A percentile compares a stretch with the other conserved stretches of the same genome.
These are phyloP conservation scores for Epichloe gansuensis DNA, from an alignment of 2,329 filamentous ascomycete species.

Conservation along the genomic window DNA sequence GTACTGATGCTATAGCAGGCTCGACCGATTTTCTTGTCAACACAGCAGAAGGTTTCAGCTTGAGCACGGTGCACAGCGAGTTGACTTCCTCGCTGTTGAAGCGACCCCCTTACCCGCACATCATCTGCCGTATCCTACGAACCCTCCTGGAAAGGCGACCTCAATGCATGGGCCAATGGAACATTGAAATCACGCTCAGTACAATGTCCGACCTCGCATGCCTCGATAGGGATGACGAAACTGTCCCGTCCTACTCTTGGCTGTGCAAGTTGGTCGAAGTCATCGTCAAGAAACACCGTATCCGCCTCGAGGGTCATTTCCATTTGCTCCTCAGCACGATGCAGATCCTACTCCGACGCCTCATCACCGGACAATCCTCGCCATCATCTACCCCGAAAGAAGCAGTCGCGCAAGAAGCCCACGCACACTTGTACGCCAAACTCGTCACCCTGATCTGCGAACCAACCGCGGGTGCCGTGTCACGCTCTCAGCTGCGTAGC, in stretches of 20 bases:
- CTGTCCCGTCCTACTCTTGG: constrained; percentile 26
- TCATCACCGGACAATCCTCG: constrained; percentile 27
- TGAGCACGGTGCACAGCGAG: constrained; percentile 29
- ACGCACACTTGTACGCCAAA: constrained; percentile 40
- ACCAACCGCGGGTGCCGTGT: constrained; percentile 42
- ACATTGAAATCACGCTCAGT: constrained; percentile 39
- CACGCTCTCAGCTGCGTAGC: constrained; percentile 29
- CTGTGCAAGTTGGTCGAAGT: constrained; percentile 42
- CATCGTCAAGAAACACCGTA: constrained; percentile 45
- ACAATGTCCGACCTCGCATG: constrained; percentile 26
- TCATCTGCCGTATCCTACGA: constrained; percentile 28
- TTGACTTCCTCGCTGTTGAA: constrained; percentile 24
- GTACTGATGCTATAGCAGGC: constrained; percentile 13
- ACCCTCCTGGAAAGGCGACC: constrained; percentile 37
- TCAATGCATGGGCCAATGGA: constrained; percentile 42
- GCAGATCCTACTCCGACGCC: constrained; percentile 40
- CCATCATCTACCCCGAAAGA: constrained; percentile 2
- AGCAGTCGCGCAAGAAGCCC: constrained; percentile 22
- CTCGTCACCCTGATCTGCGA: constrained; percentile 48
- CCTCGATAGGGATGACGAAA: constrained; percentile 15
- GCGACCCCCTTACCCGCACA: constrained; percentile 20
- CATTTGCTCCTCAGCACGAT: constrained; percentile 43
- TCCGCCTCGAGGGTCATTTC: constrained; percentile 49
- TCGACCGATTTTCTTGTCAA: constrained; percentile 16
- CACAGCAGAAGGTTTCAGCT: constrained; percentile 18